phyloP scores from a whole-genome alignment of 805 yeast species.

The Zygosaccharomyces rouxii region DNA sequence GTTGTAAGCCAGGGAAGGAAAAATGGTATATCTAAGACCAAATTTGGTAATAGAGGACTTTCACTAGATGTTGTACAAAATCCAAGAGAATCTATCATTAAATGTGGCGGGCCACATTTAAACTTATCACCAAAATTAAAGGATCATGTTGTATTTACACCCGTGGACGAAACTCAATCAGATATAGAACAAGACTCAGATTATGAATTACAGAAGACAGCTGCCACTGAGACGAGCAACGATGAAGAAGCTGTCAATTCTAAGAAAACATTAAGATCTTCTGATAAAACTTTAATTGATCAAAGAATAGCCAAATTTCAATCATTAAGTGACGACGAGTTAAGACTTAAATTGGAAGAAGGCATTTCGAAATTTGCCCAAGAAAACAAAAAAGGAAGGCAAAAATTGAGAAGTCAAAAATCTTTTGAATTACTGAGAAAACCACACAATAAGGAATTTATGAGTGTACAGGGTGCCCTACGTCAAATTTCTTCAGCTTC shows the following conservation, averaged over 20 bases:
- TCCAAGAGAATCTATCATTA: neutral
- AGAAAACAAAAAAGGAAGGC: slow-evolving; percentile 31
- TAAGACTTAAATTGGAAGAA: slow-evolving; percentile 26
- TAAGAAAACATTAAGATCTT: slow-evolving; percentile 1
- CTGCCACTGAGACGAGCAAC: neutral
- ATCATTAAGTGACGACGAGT: slow-evolving; percentile 26
- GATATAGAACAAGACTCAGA: slow-evolving; percentile 16
- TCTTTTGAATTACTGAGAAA: slow-evolving; percentile 28
- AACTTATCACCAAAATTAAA: slow-evolving; percentile 6
- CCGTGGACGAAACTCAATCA: slow-evolving; percentile 15
- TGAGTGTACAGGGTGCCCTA: neutral
- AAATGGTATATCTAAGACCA: neutral
- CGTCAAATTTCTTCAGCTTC: slow-evolving; percentile 6
- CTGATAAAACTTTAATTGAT: slow-evolving; percentile 3
- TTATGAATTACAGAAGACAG: slow-evolving; percentile 4
- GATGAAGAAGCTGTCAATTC: neutral
- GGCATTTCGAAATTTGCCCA: slow-evolving; percentile 28
- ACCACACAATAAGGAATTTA: slow-evolving; percentile 6
- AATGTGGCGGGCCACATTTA: slow-evolving; percentile 6
- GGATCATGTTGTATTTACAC: slow-evolving; percentile 15
- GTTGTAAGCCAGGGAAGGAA: neutral
- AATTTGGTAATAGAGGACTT: slow-evolving; percentile 19
- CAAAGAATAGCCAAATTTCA: slow-evolving; percentile 5
- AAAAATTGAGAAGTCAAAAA: slow-evolving; percentile 29
- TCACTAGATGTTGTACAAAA: slow-evolving; percentile 21